Percentiles rank a stretch among this genome's conserved stretches.
These are phyloP conservation scores for Termitomyces sp. DNA, from an alignment of 768 basidiomycete genomes.

Conservation along the genomic window DNA sequence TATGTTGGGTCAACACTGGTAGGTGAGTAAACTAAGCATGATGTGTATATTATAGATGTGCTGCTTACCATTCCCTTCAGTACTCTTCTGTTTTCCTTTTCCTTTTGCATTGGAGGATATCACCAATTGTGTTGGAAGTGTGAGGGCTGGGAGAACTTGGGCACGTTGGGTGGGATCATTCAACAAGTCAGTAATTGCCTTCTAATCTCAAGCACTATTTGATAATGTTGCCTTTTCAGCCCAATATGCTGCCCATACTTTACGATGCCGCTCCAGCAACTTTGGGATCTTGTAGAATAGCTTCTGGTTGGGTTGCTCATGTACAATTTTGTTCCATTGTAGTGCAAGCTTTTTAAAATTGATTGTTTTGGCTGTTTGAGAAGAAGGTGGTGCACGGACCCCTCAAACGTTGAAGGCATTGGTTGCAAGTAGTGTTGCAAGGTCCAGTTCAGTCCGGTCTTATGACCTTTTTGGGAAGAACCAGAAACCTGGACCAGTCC, in stretches of 20 bases:
- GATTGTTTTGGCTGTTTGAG: not conserved
- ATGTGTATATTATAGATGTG: too few relatives aligned
- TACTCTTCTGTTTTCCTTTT: not conserved
- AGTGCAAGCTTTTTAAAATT: not conserved
- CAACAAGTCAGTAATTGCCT: not conserved
- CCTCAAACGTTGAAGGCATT: not conserved
- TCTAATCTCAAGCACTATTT: not conserved
- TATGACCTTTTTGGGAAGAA: too few relatives aligned
- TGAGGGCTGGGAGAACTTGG: not conserved
- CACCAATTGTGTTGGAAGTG: not conserved
- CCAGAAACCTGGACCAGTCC: too few relatives aligned
- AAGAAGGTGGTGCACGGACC: not conserved
- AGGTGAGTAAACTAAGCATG: too few relatives aligned
- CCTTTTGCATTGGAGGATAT: not conserved
- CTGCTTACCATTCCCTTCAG: too few relatives aligned
- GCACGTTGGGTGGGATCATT: not conserved
- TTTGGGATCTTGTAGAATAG: not conserved
- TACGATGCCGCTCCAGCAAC: not conserved
- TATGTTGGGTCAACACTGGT: too few relatives aligned
- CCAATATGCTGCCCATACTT: not conserved
- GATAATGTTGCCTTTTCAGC: not conserved
- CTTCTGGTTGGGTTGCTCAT: not conserved
- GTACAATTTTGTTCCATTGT: not conserved
- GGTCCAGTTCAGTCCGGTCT: too few relatives aligned
- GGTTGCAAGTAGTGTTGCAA: not conserved